phyloP scores from a whole-genome alignment of 129 eudicot species.

The Rutidosis leptorrhynchoides region DNA sequence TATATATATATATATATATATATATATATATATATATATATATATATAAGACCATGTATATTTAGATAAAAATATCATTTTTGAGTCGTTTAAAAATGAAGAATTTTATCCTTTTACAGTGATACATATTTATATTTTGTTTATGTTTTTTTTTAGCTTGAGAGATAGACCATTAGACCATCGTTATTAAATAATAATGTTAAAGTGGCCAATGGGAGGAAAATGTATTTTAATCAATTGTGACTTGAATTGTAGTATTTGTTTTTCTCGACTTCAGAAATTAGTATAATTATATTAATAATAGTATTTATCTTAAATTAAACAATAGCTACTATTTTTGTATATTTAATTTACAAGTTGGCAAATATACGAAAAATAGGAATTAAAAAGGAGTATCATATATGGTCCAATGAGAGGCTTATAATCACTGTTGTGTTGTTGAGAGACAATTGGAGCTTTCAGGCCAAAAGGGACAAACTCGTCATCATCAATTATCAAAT shows the following conservation, averaged over 20 bases:
- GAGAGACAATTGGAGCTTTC: constrained; percentile 26
- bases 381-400: background rate
- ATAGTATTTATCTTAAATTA: background rate
- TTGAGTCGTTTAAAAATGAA: too few species aligned
- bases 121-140: too few species aligned
- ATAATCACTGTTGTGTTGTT: constrained; percentile 15
- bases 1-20: too few species aligned
- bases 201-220: constrained; percentile 1
- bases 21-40: too few species aligned
- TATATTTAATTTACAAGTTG: constrained; percentile 3
- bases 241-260: constrained; percentile 16
- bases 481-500: background rate
- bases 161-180: background rate
- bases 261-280: constrained; percentile 22
- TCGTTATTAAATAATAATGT: constrained; percentile 4
- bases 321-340: background rate
- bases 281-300: too few species aligned
- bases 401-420: background rate
- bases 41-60: too few species aligned
- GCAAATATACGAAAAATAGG: background rate
- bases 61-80: too few species aligned
- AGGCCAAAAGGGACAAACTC: constrained; percentile 13
- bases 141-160: background rate
- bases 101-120: too few species aligned
- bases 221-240: background rate